Evolutionary conservation across 345 rosid genomes (phyloP), one percentile per base, ranked within the genome.

Genomic region (Lepidium aucheri): DNA sequence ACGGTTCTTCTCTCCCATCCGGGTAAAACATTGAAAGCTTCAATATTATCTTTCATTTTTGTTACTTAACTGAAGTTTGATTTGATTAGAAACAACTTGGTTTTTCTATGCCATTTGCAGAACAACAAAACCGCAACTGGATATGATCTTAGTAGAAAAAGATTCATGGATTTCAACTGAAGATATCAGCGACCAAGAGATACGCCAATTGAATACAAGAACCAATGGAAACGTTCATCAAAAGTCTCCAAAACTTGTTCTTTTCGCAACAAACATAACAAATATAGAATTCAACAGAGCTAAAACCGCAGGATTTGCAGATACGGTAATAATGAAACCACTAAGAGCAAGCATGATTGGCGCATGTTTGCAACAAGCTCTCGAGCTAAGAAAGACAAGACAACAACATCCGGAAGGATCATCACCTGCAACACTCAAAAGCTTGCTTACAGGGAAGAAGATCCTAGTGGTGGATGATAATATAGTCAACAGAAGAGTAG

Each of bases 391-490:
- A 46, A 86, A 79, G 80, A 86, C 79, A 60, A 79, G 84, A 70
- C 82, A 78, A 53, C 81, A 78, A 43, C 79, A 76, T 13, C 75
- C 72, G 0, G 77, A 84, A 33, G 89, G 90, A 24, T 66, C 86
- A 56, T 67, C 83, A 0, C 77, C 73, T 0, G 63, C 44, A 54
- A 74, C 77, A 20, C 84, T 80, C 7, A 75, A 68, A 68, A 84
- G 82, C 74, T 76, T 86, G 32, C 96, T 94, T 32, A 75, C 63
- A 2, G 97, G 92, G 42, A 90, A 79, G 84, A 88, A 84, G 65
- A 86, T 94, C 59, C 84, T 94, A 64, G 97, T 94, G 73, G 96
- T 94, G 3, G 99, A 94, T 75, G 97, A 94, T 79, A 94, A 94
- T 38, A 74, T 55, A 49, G 95, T 94, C 8, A 94, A 94, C 81